phyloP scores from a whole-genome alignment of 495 filamentous ascomycete species.

The Sordaria brevicollis region DNA sequence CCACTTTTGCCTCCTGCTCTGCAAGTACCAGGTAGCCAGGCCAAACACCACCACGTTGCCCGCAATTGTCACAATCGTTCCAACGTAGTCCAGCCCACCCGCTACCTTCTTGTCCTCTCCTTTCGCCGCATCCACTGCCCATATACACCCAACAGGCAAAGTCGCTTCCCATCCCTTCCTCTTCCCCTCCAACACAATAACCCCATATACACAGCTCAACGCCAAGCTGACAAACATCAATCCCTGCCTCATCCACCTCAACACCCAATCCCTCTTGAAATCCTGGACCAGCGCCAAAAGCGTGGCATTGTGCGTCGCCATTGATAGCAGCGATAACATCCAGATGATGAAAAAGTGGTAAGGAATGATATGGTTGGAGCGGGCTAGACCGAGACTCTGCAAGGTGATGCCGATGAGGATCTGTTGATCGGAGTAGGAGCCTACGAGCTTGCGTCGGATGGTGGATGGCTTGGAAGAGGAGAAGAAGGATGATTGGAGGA shows the following conservation, averaged over 20 bases:
- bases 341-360: slow-evolving; percentile 57
- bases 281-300: slow-evolving; percentile 47
- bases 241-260: slow-evolving; percentile 48
- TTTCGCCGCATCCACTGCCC: slow-evolving; percentile 17
- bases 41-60: slow-evolving; percentile 40
- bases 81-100: slow-evolving; percentile 32
- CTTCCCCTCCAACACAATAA: slow-evolving; percentile 38
- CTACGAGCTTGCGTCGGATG: slow-evolving; percentile 46
- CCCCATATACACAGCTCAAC: slow-evolving; percentile 37
- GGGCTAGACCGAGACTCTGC: slow-evolving; percentile 42
- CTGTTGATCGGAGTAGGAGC: slow-evolving; percentile 49
- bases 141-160: slow-evolving; percentile 45
- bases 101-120: slow-evolving; percentile 7
- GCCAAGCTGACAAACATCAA: slow-evolving; percentile 49
- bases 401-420: slow-evolving; percentile 52
- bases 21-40: slow-evolving; percentile 46
- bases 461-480: slow-evolving; percentile 23
- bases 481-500: slow-evolving; percentile 25
- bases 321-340: slow-evolving; percentile 48
- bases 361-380: slow-evolving; percentile 37
- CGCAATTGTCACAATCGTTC: slow-evolving; percentile 42
- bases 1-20: slow-evolving; percentile 33
- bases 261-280: slow-evolving; percentile 50
- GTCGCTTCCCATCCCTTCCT: slow-evolving; percentile 34
- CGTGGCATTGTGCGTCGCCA: slow-evolving; percentile 46